Evolutionary conservation across 208 protist species (phyloP).

Genomic region (Trypanosoma vivax): DNA sequence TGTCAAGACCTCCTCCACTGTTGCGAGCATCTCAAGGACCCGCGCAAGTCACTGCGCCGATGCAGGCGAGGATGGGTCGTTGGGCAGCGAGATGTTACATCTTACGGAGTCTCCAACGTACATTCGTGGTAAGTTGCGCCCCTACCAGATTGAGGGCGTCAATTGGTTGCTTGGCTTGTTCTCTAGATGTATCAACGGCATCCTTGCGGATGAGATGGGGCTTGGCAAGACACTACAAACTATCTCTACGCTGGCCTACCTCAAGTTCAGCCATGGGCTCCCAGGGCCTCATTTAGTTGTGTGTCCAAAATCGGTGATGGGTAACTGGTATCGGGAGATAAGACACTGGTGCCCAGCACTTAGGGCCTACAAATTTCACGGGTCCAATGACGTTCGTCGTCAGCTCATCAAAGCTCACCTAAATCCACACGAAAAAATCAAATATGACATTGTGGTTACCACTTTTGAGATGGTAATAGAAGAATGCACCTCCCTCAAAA

Average conservation of each 20-base stretch:
- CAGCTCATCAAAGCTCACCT: conserved; percentile 62
- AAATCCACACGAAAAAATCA: conserved; percentile 39
- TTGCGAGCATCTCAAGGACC: no score
- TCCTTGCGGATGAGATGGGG: conserved; percentile 99
- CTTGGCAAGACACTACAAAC: conserved; percentile 96
- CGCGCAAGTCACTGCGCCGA: conserved; percentile 11
- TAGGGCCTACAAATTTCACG: conserved; percentile 92
- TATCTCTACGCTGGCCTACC: conserved; percentile 93
- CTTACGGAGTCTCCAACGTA: conserved; percentile 83
- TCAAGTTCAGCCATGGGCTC: conserved; percentile 89
- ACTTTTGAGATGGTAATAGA: conserved; percentile 96
- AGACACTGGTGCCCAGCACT: conserved; percentile 94
- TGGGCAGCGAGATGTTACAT: conserved; percentile 54
- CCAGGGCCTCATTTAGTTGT: conserved; percentile 95
- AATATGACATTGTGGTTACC: conserved; percentile 93
- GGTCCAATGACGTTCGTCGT: conserved; percentile 87
- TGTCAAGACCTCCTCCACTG: conserved; percentile 17
- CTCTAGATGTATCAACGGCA: conserved; percentile 96
- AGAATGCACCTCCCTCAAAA: conserved; percentile 87
- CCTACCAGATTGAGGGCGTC: conserved; percentile 98
- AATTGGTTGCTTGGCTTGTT: conserved; percentile 98
- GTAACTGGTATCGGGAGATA: conserved; percentile 98
- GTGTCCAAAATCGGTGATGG: conserved; percentile 94
- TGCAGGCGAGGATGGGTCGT: conserved; percentile 32
- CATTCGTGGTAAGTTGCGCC: conserved; percentile 89